Evolutionary conservation across 805 yeast species (phyloP).

Genomic region (Wickerhamiella parazyma): DNA sequence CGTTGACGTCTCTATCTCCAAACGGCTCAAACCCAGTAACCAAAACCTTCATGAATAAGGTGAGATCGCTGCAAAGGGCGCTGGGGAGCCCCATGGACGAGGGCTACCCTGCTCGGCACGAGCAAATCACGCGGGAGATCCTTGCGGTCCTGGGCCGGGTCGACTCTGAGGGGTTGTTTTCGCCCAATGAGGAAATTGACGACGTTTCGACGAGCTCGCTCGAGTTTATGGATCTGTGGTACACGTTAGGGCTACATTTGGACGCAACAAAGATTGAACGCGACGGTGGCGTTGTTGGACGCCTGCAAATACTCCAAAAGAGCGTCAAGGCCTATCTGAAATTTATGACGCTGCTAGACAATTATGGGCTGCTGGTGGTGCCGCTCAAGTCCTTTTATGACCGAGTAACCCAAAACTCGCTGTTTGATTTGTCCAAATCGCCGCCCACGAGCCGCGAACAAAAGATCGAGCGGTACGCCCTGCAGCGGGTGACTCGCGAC

Average conservation of each 20-base stretch:
- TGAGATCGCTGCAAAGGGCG: background rate
- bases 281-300: conserved; percentile 12
- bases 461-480: conserved; percentile 3
- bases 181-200: conserved; percentile 54
- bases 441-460: background rate
- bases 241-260: conserved; percentile 36
- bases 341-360: conserved; percentile 18
- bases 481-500: background rate
- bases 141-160: conserved; percentile 19
- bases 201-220: conserved; percentile 56
- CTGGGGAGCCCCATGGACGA: conserved; percentile 1
- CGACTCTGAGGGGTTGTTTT: conserved; percentile 44
- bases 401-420: background rate
- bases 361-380: conserved; percentile 14
- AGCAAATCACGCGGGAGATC: background rate
- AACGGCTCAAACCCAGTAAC: conserved; percentile 17
- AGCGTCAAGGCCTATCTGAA: conserved; percentile 18
- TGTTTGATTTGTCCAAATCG: background rate
- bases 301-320: conserved; percentile 15
- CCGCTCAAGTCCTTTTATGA: background rate
- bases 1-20: conserved; percentile 13
- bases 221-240: conserved; percentile 46
- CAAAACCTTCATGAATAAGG: conserved; percentile 11
- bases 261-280: conserved; percentile 21
- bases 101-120: background rate